Evolutionary conservation across 2,329 filamentous ascomycete genomes (phyloP).

Genomic region (Penicillium sp.): DNA sequence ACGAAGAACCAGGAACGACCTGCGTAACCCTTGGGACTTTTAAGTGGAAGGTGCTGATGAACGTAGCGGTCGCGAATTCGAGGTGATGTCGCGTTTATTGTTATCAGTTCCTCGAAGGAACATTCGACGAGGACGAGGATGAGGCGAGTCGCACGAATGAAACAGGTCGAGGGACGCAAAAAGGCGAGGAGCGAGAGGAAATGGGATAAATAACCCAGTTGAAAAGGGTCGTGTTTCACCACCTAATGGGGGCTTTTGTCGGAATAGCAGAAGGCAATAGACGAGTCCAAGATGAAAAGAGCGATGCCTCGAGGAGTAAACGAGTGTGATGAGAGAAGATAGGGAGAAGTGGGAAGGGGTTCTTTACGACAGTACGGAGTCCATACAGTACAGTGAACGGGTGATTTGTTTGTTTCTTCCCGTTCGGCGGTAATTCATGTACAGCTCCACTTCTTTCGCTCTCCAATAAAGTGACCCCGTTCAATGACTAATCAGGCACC

Average conservation of each 20-base stretch:
- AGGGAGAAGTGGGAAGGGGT: conserved; percentile 2
- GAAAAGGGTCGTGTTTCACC: background rate
- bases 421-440: conserved; percentile 4
- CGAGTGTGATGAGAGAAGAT: conserved; percentile 13
- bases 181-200: conserved; percentile 2
- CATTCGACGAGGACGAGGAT: background rate
- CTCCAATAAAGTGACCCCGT: conserved; percentile 3
- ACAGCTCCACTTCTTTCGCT: background rate
- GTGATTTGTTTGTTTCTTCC: conserved; percentile 5
- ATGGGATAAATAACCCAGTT: background rate
- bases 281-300: background rate
- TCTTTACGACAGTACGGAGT: background rate
- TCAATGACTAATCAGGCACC: conserved; percentile 20
- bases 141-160: background rate
- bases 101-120: background rate
- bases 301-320: conserved; percentile 6
- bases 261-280: background rate
- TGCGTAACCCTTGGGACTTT: conserved; percentile 33
- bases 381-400: background rate
- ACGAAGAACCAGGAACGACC: conserved; percentile 35
- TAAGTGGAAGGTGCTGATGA: conserved; percentile 6
- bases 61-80: conserved; percentile 1
- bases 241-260: background rate
- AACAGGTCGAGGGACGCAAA: background rate
- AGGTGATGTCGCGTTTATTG: background rate